These are phyloP conservation scores for Puccinia brachypodii DNA, from an alignment of 1,284 basidiomycete species.

Conservation along the genomic window DNA sequence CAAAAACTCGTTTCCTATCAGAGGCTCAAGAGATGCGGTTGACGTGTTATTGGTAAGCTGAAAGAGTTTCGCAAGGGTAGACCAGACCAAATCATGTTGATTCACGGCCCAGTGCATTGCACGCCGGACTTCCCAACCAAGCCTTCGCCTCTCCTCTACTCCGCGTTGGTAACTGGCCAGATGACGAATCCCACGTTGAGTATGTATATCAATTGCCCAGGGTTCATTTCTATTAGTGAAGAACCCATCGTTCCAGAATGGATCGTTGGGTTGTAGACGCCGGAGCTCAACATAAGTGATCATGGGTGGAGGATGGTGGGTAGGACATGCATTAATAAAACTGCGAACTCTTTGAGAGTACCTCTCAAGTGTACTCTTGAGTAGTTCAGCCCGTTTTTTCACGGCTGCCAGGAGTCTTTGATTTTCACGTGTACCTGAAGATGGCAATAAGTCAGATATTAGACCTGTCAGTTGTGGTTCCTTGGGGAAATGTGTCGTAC, in stretches of 20 bases:
- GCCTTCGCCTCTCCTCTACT: neutral
- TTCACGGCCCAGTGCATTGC: conserved; percentile 1
- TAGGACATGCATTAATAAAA: neutral
- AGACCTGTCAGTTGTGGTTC: too few relatives aligned
- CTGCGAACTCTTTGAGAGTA: neutral
- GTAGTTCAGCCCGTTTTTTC: neutral
- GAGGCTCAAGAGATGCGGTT: neutral
- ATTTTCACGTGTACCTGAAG: neutral
- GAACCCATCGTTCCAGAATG: neutral
- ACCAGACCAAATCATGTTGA: neutral
- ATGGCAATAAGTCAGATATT: neutral
- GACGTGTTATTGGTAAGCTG: neutral
- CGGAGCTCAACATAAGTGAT: neutral
- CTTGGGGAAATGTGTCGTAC: neutral
- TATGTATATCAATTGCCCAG: conserved; percentile 4
- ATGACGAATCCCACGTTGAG: conserved; percentile 10
- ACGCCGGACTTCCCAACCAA: conserved; percentile 23
- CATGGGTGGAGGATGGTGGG: neutral
- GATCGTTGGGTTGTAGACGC: neutral
- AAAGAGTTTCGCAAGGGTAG: neutral
- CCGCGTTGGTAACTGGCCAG: neutral
- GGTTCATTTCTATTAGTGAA: neutral
- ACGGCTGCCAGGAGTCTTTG: neutral
- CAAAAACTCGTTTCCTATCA: neutral
- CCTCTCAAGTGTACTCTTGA: neutral